Evolutionary conservation across 164 flowering plant genomes (phyloP).

Genomic region (Platanus orientalis): DNA sequence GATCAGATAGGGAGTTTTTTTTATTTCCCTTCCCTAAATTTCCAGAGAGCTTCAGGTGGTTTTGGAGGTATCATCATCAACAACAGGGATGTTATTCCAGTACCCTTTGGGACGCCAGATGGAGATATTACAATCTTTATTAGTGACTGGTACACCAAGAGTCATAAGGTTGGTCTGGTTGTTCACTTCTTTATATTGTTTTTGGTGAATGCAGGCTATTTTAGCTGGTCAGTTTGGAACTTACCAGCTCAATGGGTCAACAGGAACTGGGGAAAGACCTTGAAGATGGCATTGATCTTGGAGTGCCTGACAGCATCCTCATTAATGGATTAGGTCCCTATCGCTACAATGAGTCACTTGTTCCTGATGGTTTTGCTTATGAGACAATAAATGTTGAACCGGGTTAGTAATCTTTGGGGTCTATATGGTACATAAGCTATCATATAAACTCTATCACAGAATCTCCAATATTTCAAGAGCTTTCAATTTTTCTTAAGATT

Average conservation of each 20-base stretch:
- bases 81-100: constrained; percentile 77
- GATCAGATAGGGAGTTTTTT: constrained; percentile 97
- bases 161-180: constrained; percentile 57
- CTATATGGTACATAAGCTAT: not conserved
- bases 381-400: constrained; percentile 72
- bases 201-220: not conserved
- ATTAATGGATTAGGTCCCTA: constrained; percentile 79
- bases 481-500: too few species aligned
- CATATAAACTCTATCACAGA: not conserved
- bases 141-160: constrained; percentile 78
- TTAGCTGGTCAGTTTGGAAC: constrained; percentile 2
- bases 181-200: constrained; percentile 1
- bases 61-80: constrained; percentile 83
- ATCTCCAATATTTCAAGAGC: not conserved
- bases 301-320: constrained; percentile 79
- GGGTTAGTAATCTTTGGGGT: constrained; percentile 36
- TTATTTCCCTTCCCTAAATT: constrained; percentile 76
- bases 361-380: constrained; percentile 51
- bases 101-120: constrained; percentile 83
- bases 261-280: constrained; percentile 69
- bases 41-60: constrained; percentile 93
- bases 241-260: constrained; percentile 16
- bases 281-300: constrained; percentile 61
- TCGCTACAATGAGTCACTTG: constrained; percentile 50
- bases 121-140: constrained; percentile 82